These are phyloP conservation scores for Trypanosoma melophagium DNA, from an alignment of 208 protist genomes.

Conservation along the genomic window DNA sequence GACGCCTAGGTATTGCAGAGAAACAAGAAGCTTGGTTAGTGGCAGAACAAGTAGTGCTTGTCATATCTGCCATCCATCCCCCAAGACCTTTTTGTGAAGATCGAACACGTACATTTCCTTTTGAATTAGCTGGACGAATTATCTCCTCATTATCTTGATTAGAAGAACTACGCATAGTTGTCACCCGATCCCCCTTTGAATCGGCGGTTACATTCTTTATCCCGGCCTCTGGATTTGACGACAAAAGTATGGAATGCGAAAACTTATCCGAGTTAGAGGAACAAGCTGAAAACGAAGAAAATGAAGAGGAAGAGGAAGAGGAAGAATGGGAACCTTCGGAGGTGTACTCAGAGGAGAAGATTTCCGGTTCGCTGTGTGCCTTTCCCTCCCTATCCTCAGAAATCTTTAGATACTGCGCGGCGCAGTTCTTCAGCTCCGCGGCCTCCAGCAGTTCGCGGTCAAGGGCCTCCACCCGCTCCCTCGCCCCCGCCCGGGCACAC, in stretches of 20 bases:
- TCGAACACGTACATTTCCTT: no score
- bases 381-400: slow-evolving; percentile 1
- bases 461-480: neutral
- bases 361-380: neutral
- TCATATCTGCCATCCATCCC: neutral
- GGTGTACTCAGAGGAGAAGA: neutral
- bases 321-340: neutral
- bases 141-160: neutral
- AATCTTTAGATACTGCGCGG: slow-evolving; percentile 5
- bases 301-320: neutral
- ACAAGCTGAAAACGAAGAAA: neutral
- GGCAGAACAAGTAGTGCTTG: neutral
- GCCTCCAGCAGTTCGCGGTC: slow-evolving; percentile 23
- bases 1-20: neutral
- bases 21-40: neutral
- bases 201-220: neutral
- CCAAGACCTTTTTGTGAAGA: neutral
- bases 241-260: no score
- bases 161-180: neutral
- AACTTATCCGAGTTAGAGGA: no score
- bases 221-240: no score
- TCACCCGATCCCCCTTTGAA: neutral
- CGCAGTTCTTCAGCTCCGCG: slow-evolving; percentile 3
- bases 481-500: slow-evolving; percentile 1
- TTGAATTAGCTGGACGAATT: neutral